Evolutionary conservation across 2,329 filamentous ascomycete genomes (phyloP), one percentile per base, ranked within the genome.

Genomic region (Didymella glomerata): DNA sequence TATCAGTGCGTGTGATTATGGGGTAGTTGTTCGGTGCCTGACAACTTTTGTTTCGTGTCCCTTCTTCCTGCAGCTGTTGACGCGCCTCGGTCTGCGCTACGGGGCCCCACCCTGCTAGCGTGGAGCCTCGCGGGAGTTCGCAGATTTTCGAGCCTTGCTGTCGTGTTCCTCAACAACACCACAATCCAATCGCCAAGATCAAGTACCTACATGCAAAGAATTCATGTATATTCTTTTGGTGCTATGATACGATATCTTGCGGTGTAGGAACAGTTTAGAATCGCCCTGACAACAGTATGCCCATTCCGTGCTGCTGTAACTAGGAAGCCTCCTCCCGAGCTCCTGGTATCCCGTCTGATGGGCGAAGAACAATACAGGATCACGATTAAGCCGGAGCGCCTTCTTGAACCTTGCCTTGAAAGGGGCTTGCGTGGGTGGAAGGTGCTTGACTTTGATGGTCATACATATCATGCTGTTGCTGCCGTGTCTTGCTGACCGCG

Each of bases 301-400:
- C 74, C 38, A 48, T 25, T 30, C 72, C 66, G 64, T 68, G 76
- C 77, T 78, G 77, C 82, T 85, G 84, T 85, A 85, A 86, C 84
- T 86, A 84, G 83, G 79, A 77, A 76, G 48, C 77, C 75, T 77
- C 79, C 84, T 79, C 50, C 84, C 92, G 88, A 89, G 84, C 82
- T 86, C 85, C 92, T 91, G 90, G 92, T 95, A 90, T 83, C 84
- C 85, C 85, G 88, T 90, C 86, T 84, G 78, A 78, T 60, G 85
- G 91, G 92, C 93, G 90, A 83, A 96, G 86, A 96, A 72, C 52
- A 71, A 77, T 67, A 65, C 63, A 58, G 74, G 90, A 92, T 92
- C 91, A 89, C 92, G 90, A 96, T 95, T 97, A 97, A 97, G 93
- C 93, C 93, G 93, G 93, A 96, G 93, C 91, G 87, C 86, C 88